phyloP scores from a whole-genome alignment of 306 rosid species.

The Cucurbita argyrosperma region DNA sequence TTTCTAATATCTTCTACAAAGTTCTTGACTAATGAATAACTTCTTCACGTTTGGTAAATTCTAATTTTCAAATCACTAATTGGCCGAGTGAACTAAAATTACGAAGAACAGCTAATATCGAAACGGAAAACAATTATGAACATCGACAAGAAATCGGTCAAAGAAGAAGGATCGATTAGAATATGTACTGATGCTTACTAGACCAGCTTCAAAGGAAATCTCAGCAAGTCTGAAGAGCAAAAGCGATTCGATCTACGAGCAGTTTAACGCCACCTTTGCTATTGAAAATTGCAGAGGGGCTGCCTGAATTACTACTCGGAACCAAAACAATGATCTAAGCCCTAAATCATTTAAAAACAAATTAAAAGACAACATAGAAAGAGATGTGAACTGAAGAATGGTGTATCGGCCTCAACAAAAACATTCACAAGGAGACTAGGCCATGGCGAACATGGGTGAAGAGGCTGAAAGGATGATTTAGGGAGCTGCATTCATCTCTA shows the following conservation, averaged over 20 bases:
- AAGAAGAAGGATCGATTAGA: slow-evolving; percentile 43
- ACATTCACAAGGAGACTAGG: slow-evolving; percentile 5
- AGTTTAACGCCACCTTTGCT: slow-evolving; percentile 50
- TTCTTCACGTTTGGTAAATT: no score
- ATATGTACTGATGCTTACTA: slow-evolving; percentile 75
- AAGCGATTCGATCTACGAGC: slow-evolving; percentile 24
- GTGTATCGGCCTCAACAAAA: slow-evolving; percentile 24
- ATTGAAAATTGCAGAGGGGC: slow-evolving; percentile 32
- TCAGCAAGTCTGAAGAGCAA: slow-evolving; percentile 56
- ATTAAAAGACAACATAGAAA: not conserved
- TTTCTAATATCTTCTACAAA: no score
- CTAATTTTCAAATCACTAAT: no score
- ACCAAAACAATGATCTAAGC: not conserved
- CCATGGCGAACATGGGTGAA: slow-evolving; percentile 11
- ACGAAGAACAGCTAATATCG: no score
- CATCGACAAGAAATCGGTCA: not conserved
- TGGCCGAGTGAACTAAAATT: no score
- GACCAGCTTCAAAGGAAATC: slow-evolving; percentile 72
- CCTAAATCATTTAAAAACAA: not conserved
- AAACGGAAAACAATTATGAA: not conserved
- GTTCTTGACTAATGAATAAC: no score
- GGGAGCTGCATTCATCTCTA: slow-evolving; percentile 91
- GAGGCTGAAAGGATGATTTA: slow-evolving; percentile 24
- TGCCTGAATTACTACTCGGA: slow-evolving; percentile 87
- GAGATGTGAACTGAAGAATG: not conserved